Percentiles rank a stretch among this genome's conserved stretches.
phyloP scores from a whole-genome alignment of 2,329 filamentous ascomycete species.

The Fusarium denticulatum region DNA sequence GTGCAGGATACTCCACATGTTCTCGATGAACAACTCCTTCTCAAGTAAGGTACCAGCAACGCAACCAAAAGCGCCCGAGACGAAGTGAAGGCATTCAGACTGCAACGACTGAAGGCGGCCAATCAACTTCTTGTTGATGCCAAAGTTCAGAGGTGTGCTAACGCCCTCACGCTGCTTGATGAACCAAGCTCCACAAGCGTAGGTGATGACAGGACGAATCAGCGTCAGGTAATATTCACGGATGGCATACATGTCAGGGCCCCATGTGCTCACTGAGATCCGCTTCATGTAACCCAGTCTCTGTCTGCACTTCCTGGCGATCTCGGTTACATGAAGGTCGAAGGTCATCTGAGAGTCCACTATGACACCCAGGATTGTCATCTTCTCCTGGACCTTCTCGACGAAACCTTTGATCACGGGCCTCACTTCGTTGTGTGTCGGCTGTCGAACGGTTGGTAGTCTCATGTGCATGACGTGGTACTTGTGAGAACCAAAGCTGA shows the following conservation, averaged over 20 bases:
- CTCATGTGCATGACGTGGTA: constrained; percentile 18
- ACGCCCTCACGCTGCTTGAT: neutral
- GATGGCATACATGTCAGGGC: neutral
- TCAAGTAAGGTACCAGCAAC: neutral
- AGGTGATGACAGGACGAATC: constrained; percentile 6
- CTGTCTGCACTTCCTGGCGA: neutral
- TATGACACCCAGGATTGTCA: neutral
- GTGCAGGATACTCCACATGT: neutral
- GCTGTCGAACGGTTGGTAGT: neutral
- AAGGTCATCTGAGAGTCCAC: constrained; percentile 4
- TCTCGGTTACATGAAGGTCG: neutral
- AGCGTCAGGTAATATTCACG: constrained; percentile 7
- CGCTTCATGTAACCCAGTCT: neutral
- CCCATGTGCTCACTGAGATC: constrained; percentile 12
- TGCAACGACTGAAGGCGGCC: neutral
- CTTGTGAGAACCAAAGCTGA: constrained; percentile 9
- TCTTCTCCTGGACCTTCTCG: neutral
- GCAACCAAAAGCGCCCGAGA: neutral
- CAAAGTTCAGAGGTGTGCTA: neutral
- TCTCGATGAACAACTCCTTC: neutral
- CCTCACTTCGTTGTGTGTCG: neutral
- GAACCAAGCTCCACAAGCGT: constrained; percentile 24
- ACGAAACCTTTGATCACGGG: neutral
- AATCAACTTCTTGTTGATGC: neutral
- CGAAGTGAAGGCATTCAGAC: neutral